Percentiles rank a stretch among this genome's conserved stretches.
Evolutionary conservation across 2,329 filamentous ascomycete species (phyloP).

Genomic region (Fusarium chuoi): DNA sequence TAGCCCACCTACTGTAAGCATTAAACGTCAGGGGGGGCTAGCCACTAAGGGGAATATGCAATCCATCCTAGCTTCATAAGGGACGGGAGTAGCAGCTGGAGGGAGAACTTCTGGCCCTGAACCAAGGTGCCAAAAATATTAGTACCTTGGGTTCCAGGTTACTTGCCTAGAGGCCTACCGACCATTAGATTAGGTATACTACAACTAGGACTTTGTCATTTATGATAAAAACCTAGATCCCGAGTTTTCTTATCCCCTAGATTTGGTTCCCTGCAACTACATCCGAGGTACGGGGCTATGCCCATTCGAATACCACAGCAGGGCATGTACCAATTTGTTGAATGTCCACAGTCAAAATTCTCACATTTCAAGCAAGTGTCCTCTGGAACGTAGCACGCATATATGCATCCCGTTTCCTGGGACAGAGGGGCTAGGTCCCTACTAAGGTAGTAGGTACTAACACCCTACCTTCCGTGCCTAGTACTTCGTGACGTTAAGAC

Average conservation of each 20-base stretch:
- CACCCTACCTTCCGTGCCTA: too few relatives aligned
- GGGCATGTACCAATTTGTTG: not conserved
- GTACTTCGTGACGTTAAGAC: not conserved
- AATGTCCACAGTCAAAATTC: not conserved
- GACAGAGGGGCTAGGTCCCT: too few relatives aligned
- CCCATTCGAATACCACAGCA: not conserved
- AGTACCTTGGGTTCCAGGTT: not conserved
- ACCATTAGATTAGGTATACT: not conserved
- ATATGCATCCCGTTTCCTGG: too few relatives aligned
- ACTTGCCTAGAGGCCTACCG: not conserved
- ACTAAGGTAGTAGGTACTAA: too few relatives aligned
- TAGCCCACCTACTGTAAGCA: slow-evolving; percentile 31
- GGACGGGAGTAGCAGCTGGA: not conserved
- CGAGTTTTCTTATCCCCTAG: not conserved
- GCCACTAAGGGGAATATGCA: not conserved
- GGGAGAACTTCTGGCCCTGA: not conserved
- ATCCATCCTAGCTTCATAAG: not conserved
- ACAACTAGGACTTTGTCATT: not conserved
- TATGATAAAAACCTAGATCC: not conserved
- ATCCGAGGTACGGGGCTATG: not conserved
- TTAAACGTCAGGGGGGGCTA: slow-evolving; percentile 3
- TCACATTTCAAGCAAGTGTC: not conserved
- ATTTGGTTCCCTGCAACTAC: not conserved
- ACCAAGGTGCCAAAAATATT: not conserved
- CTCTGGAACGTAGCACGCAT: not conserved